Evolutionary conservation across 495 filamentous ascomycete species (phyloP).

Genomic region (Talaromyces stipitatus): DNA sequence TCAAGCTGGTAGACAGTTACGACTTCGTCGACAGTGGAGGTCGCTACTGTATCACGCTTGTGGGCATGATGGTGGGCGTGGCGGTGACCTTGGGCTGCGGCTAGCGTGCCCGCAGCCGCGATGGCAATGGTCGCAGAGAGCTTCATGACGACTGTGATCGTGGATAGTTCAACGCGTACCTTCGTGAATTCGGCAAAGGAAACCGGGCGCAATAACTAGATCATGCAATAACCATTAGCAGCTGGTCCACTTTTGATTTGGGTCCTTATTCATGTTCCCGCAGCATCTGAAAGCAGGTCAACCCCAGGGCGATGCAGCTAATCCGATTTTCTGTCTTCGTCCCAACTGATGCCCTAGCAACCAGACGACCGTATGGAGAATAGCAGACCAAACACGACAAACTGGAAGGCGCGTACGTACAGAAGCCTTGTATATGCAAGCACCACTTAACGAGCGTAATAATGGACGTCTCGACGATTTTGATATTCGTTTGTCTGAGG

Average conservation of each 20-base stretch:
- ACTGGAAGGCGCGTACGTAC: not conserved
- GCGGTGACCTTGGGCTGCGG: constrained; percentile 34
- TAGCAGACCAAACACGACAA: not conserved
- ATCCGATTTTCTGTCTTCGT: not conserved
- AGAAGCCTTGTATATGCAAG: not conserved
- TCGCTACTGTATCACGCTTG: constrained; percentile 27
- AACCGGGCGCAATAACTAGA: constrained; percentile 3
- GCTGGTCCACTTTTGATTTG: not conserved
- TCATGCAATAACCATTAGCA: not conserved
- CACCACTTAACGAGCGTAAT: not conserved
- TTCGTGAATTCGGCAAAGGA: not conserved
- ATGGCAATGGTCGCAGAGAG: constrained; percentile 35
- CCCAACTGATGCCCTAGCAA: not conserved
- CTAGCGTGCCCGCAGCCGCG: constrained; percentile 39
- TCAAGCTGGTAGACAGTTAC: constrained; percentile 54
- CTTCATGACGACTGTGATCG: constrained; percentile 29
- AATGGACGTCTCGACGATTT: not conserved
- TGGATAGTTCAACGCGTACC: constrained; percentile 4
- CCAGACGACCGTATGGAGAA: not conserved
- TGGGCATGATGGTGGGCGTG: constrained; percentile 33
- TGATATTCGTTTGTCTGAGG: not conserved
- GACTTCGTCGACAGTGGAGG: constrained; percentile 43
- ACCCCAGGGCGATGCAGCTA: not conserved
- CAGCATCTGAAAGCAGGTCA: too few species aligned
- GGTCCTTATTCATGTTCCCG: not conserved